Evolutionary conservation across 176 grass and related monocot species (phyloP).

Genomic region (Tillandsia leiboldiana): DNA sequence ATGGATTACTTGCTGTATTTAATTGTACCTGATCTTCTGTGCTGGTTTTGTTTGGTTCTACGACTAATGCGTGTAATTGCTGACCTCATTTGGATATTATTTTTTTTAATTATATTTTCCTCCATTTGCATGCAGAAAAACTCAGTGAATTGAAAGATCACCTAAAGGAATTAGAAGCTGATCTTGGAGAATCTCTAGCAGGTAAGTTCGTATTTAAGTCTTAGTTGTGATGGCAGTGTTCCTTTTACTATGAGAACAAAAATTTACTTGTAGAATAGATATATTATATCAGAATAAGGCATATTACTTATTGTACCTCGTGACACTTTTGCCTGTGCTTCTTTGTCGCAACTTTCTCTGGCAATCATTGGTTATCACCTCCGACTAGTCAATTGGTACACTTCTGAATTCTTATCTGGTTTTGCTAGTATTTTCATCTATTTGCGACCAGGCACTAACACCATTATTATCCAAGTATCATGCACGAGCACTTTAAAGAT

Average conservation of each 20-base stretch:
- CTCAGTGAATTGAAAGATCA: constrained; percentile 36
- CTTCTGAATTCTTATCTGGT: no score
- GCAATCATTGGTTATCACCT: no score
- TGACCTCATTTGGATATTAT: not conserved
- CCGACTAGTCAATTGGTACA: no score
- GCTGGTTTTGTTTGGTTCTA: not conserved
- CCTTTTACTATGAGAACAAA: not conserved
- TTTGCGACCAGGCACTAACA: no score
- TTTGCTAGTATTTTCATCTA: no score
- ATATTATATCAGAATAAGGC: not conserved
- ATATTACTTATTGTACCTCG: no score
- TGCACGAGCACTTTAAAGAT: no score
- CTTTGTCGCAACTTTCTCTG: no score
- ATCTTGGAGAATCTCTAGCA: constrained; percentile 28
- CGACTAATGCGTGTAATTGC: no score
- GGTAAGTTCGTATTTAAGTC: constrained; percentile 25
- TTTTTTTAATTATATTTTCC: constrained; percentile 1
- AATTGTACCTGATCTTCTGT: not conserved
- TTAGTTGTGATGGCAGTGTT: not conserved
- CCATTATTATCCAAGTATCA: no score
- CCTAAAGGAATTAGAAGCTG: constrained; percentile 36
- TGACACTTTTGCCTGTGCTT: no score
- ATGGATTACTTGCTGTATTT: not conserved
- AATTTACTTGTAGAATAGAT: not conserved
- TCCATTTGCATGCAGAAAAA: constrained; percentile 30